These are phyloP conservation scores for Ustilago lituana DNA, from an alignment of 1,284 basidiomycete species.

Conservation along the genomic window DNA sequence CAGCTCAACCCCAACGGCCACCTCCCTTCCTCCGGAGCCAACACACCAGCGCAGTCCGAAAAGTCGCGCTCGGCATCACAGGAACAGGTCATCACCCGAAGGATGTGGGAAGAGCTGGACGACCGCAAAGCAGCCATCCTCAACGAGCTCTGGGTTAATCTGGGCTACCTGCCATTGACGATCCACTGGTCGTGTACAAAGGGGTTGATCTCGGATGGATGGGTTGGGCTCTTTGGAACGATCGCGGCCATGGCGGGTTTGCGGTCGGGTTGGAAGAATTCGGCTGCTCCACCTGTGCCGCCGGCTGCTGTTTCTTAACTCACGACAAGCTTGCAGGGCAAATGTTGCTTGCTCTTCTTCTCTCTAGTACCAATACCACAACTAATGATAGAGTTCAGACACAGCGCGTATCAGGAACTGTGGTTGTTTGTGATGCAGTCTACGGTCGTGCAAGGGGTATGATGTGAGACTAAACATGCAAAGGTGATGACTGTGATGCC, in stretches of 20 bases:
- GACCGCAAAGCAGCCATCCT: conserved; percentile 76
- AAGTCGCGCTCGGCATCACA: conserved; percentile 35
- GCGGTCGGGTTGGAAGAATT: conserved; percentile 59
- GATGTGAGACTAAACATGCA: neutral
- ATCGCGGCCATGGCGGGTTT: conserved; percentile 62
- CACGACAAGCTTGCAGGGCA: too few species aligned
- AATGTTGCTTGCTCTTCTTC: too few species aligned
- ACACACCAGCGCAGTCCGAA: conserved; percentile 17
- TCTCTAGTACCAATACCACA: too few species aligned
- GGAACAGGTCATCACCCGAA: conserved; percentile 59
- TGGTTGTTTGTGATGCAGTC: too few species aligned
- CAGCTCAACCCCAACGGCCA: conserved; percentile 30
- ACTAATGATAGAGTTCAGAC: too few species aligned
- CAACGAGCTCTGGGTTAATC: conserved; percentile 78
- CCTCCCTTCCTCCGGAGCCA: neutral
- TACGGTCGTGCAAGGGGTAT: neutral
- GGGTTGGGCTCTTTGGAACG: conserved; percentile 66
- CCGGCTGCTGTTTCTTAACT: conserved; percentile 11
- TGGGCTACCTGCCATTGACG: conserved; percentile 80
- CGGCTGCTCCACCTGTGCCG: conserved; percentile 37
- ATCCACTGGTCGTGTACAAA: conserved; percentile 75
- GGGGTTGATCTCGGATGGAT: conserved; percentile 59
- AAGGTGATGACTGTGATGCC: too few species aligned
- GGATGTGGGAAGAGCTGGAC: conserved; percentile 63
- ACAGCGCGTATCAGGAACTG: too few species aligned